A percentile compares a stretch with the other conserved stretches of the same genome.
Conservation (phyloP, 129 eudicot genomes). For the Ambrosia artemisiifolia region DNA sequence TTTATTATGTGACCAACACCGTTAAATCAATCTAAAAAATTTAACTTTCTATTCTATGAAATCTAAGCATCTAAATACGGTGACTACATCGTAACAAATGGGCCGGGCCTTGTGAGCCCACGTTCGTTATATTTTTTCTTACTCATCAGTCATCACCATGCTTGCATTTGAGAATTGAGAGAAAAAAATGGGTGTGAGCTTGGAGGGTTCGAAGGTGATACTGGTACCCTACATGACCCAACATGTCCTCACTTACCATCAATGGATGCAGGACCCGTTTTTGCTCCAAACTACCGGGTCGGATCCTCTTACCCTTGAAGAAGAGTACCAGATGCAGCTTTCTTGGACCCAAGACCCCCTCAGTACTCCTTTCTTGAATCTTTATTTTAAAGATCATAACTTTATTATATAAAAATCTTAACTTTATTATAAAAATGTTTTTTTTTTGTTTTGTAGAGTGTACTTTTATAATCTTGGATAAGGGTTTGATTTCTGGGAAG, state of each 20-base stretch:
- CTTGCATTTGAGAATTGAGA: background rate
- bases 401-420: background rate
- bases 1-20: no score
- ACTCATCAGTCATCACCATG: no score
- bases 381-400: background rate
- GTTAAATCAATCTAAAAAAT: no score
- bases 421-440: background rate
- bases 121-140: background rate
- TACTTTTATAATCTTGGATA: slow-evolving; percentile 85
- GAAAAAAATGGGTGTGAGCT: slow-evolving; percentile 47
- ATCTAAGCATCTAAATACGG: no score
- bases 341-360: slow-evolving; percentile 92
- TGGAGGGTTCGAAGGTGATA: slow-evolving; percentile 75
- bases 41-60: no score
- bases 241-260: slow-evolving; percentile 80
- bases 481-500: slow-evolving; percentile 55
- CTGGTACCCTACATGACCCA: slow-evolving; percentile 78
- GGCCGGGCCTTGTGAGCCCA: background rate
- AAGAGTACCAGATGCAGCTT: slow-evolving; percentile 87
- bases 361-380: slow-evolving; percentile 34
- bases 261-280: slow-evolving; percentile 87
- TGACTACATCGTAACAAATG: no score
- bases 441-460: slow-evolving; percentile 45
- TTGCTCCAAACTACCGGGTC: slow-evolving; percentile 87
- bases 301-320: slow-evolving; percentile 68